Evolutionary conservation across 257 asterid species (phyloP).

Genomic region (Solanum lycopersicoides): DNA sequence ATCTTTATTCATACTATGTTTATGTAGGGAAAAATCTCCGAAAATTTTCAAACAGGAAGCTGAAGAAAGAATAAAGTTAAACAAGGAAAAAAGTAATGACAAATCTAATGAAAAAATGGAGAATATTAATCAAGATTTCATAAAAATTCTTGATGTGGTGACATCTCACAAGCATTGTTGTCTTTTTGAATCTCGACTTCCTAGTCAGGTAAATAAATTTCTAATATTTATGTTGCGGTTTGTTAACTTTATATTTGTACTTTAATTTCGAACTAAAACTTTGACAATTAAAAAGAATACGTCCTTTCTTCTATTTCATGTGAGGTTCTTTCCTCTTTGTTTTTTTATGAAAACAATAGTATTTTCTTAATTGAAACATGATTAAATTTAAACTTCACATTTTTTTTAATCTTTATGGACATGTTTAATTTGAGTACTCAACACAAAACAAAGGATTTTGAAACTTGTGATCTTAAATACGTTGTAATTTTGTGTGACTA

Average conservation of each 20-base stretch:
- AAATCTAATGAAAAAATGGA: too few species aligned
- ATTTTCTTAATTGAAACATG: not conserved
- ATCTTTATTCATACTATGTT: too few species aligned
- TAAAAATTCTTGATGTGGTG: too few species aligned
- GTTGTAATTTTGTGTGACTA: not conserved
- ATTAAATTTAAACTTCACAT: not conserved
- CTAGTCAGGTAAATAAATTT: not conserved
- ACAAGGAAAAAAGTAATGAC: too few species aligned
- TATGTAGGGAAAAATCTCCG: too few species aligned
- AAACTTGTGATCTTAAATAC: not conserved
- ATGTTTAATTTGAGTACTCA: not conserved
- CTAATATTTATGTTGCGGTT: too few species aligned
- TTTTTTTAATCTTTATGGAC: not conserved
- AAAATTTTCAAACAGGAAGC: too few species aligned
- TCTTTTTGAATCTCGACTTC: not conserved
- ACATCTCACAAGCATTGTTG: not conserved
- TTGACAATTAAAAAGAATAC: not conserved
- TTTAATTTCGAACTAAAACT: not conserved
- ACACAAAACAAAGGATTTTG: too few species aligned
- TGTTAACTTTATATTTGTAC: not conserved
- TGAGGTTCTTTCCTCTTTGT: not conserved
- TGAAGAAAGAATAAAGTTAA: too few species aligned
- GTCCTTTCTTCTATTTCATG: not conserved
- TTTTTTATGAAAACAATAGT: not conserved
- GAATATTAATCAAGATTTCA: too few species aligned